Evolutionary conservation across 768 basidiomycete species (phyloP).

Genomic region (Mrakia blollopis): DNA sequence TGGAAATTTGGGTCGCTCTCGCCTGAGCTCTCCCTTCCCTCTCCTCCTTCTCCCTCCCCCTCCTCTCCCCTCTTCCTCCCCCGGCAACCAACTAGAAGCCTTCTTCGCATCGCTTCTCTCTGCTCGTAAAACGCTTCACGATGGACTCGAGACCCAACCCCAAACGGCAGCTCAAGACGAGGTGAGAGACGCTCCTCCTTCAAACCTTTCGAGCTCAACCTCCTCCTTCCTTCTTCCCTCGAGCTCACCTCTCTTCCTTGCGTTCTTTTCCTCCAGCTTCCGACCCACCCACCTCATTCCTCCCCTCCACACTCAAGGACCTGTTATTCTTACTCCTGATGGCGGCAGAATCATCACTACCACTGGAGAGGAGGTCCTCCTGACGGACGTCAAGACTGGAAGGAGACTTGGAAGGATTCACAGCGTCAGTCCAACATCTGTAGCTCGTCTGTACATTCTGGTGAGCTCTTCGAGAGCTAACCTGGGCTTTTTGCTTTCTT

Average conservation of each 20-base stretch:
- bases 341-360: slow-evolving; percentile 77
- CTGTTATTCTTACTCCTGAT: slow-evolving; percentile 71
- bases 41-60: no score
- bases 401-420: slow-evolving; percentile 70
- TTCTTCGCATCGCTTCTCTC: no score
- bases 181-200: neutral
- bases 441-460: neutral
- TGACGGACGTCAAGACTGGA: slow-evolving; percentile 75
- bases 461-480: neutral
- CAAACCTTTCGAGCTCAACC: neutral
- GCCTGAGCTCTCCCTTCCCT: no score
- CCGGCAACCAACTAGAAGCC: no score
- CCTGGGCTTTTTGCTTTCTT: neutral
- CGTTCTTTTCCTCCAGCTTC: slow-evolving; percentile 21
- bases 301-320: slow-evolving; percentile 84
- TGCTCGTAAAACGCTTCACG: neutral
- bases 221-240: neutral
- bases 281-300: slow-evolving; percentile 34
- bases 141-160: slow-evolving; percentile 23
- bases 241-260: neutral
- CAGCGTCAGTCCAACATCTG: slow-evolving; percentile 57
- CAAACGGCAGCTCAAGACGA: slow-evolving; percentile 21
- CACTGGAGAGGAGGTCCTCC: slow-evolving; percentile 73
- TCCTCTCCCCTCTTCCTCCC: no score
- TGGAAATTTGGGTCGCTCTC: no score